Percentiles rank a stretch among this genome's conserved stretches.
phyloP scores from a whole-genome alignment of 2,329 filamentous ascomycete species.

The Achaetomium macrosporum region DNA sequence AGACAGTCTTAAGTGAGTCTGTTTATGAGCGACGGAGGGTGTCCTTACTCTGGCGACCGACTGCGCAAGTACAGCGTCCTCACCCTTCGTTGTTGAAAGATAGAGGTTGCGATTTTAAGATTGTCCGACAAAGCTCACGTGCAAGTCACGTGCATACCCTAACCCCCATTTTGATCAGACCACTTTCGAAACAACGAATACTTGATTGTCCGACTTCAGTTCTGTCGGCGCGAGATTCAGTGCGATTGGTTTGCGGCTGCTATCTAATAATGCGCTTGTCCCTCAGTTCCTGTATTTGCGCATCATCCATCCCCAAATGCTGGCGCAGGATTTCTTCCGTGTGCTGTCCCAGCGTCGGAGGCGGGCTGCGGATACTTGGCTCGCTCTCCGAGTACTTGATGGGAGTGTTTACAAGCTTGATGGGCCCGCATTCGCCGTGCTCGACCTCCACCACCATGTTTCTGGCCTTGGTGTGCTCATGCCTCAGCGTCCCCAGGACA shows the following conservation, averaged over 20 bases:
- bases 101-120: too few species aligned
- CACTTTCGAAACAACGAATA: too few species aligned
- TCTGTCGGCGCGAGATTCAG: not conserved
- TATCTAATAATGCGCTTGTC: slow-evolving; percentile 60
- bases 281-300: slow-evolving; percentile 57
- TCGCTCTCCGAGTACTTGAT: slow-evolving; percentile 86
- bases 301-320: slow-evolving; percentile 54
- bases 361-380: slow-evolving; percentile 68
- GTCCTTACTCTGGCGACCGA: not conserved
- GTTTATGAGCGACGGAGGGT: not conserved
- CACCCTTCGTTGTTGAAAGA: too few species aligned
- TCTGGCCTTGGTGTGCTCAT: slow-evolving; percentile 77
- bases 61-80: not conserved
- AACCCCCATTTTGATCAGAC: not conserved
- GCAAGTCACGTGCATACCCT: not conserved
- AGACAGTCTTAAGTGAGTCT: too few species aligned
- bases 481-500: slow-evolving; percentile 74
- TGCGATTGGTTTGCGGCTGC: not conserved
- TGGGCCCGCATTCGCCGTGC: slow-evolving; percentile 73
- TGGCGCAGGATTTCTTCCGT: slow-evolving; percentile 68
- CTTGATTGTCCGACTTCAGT: too few species aligned
- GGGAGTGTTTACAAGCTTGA: slow-evolving; percentile 89
- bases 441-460: slow-evolving; percentile 87
- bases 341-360: slow-evolving; percentile 82
- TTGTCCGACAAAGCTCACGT: not conserved